Evolutionary conservation across 805 yeast species (phyloP), one percentile per base, ranked within the genome.

Genomic region (Clavispora asparagi): DNA sequence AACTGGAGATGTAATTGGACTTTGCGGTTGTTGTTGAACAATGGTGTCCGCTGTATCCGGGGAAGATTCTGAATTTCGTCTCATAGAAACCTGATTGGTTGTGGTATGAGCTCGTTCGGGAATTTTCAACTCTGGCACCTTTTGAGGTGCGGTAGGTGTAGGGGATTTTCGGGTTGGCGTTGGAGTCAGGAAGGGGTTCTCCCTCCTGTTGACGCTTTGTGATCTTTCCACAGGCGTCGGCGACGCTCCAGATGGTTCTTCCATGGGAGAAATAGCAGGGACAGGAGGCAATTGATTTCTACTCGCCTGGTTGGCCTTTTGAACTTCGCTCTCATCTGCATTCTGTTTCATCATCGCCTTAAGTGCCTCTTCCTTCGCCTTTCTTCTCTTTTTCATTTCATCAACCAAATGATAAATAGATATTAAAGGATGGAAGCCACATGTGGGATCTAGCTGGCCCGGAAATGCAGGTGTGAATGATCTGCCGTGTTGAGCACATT

Each of bases 351-450:
- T 40, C 45, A 60, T 67, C 31, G 61, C 60, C 55, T 49, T 70
- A 43, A 63, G 56, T 2, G 74, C 70, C 52, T 72, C 77, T 43
- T 76, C 80, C 64, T 84, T 82, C 7, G 82, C 80, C 53, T 67
- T 70, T 66, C 83, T 84, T 46, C 96, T 77, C 58, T 78, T 81
- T 51, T 76, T 61, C 85, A 88, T 87, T 67, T 94, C 99, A 44
- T 81, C 83, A 14, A 90, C 96, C 52, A 94, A 74, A 59, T 80
- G 85, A 62, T 94, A 94, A 33, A 92, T 84, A 7, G 96, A 88
- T 11, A 92, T 68, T 52, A 91, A 73, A 0, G 99, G 98, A 65
- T 91, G 95, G 63, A 78, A 91, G 1, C 91, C 92, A 44, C 78
- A 74, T 0, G 96, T 87, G 13, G 98, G 97, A 64, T 89, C 94